Evolutionary conservation across 164 flowering plant genomes (phyloP), one percentile per base, ranked within the genome.

Genomic region (Magnolia sinica): DNA sequence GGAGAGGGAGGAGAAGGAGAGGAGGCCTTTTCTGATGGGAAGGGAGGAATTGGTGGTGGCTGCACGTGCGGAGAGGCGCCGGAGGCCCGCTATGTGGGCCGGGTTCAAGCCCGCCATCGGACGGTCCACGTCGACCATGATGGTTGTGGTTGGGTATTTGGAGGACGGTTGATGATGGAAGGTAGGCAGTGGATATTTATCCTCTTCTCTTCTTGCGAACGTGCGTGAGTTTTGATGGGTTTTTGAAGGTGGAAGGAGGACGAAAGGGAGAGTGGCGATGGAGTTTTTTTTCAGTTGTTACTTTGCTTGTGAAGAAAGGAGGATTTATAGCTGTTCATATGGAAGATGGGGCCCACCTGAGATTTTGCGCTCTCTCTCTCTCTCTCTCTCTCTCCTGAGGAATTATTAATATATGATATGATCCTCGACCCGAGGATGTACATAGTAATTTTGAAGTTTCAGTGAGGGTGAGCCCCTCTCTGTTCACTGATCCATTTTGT

Each of bases 41-140:
- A 71, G 71, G 0, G 91, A 61, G 23, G 77, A 16, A 7, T 87
- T 50, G 7, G 89, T 79, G 64, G 89, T 74, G 61, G 97, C 89
- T 22, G 99, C 99, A 22, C 99, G 82, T 18, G 97, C 97, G 0
- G 98, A 94, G 70, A 96, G 88, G 0, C 99, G 94, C 70, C 98
- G 97, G 68, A 96, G 86, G 52, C 95, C 99, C 71, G 99, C 99
- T 19, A 86, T 74, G 76, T 96, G 97, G 31, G 97, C 91, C 83
- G 93, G 93, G 77, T 83, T 93, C 0, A 91, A 83, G 64, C 93
- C 89, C 75, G 89, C 77, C 91, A 89, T 88, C 68, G 97, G 85
- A 71, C 98, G 91, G 88, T 92, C 97, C 2, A 96, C 97, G 89
- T 93, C 99, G 75, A 93, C 98, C 98, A 95, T 95, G 67, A 50